A percentile compares a stretch with the other conserved stretches of the same genome.
phyloP scores from a whole-genome alignment of 768 basidiomycete genomes.

The Myochromella boudieri region DNA sequence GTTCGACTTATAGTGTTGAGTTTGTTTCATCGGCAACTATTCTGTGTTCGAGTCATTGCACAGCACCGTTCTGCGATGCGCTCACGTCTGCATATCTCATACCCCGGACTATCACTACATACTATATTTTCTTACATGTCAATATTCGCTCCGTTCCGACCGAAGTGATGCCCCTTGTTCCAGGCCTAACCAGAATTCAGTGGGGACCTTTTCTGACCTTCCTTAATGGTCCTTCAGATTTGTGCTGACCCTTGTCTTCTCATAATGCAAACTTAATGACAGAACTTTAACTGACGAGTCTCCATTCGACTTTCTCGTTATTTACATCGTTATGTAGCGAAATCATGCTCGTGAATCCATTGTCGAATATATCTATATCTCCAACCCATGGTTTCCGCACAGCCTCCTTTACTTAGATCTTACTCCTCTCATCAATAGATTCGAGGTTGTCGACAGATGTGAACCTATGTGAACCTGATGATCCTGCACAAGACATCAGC shows the following conservation, averaged over 20 bases:
- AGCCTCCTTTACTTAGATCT: no score
- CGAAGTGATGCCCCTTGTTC: background rate
- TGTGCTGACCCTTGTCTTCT: background rate
- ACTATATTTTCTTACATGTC: slow-evolving; percentile 5
- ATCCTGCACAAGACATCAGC: no score
- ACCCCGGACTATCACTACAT: slow-evolving; percentile 17
- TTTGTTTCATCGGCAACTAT: slow-evolving; percentile 9
- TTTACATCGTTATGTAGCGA: no score
- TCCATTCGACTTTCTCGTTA: no score
- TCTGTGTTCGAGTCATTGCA: slow-evolving; percentile 4
- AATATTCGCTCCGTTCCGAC: background rate
- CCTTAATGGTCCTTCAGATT: background rate
- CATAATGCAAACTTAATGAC: background rate
- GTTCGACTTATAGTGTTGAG: no score
- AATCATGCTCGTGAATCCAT: no score
- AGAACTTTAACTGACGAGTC: background rate
- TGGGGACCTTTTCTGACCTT: background rate
- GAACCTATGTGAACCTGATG: no score
- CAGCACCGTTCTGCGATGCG: background rate
- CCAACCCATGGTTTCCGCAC: no score
- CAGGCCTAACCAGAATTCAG: background rate
- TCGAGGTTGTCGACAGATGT: no score
- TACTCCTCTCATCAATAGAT: no score
- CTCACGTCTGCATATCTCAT: background rate
- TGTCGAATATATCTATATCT: no score